phyloP scores from a whole-genome alignment of 2,329 filamentous ascomycete genomes.

The Aspergillus fructus region DNA sequence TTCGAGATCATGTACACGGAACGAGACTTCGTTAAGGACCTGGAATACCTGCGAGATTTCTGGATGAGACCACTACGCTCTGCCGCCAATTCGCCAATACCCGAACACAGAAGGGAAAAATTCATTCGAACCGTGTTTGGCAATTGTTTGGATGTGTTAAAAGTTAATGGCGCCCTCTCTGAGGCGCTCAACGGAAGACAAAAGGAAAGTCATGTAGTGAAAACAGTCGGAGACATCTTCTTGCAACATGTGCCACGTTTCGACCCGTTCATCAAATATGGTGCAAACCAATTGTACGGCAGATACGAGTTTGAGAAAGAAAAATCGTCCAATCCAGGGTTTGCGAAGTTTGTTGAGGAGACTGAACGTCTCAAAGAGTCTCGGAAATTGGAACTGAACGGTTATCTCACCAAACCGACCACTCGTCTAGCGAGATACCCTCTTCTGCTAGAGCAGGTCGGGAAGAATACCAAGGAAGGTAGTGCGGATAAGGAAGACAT shows the following conservation, averaged over 20 bases:
- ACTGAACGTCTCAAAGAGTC: conserved; percentile 96
- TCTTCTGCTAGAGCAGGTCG: conserved; percentile 82
- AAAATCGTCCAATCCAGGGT: conserved; percentile 78
- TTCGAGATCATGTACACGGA: conserved; percentile 99
- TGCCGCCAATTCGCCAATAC: conserved; percentile 77
- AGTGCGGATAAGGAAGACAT: conserved; percentile 90
- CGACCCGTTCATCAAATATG: conserved; percentile 93
- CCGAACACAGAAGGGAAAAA: conserved; percentile 79
- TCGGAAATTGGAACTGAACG: conserved; percentile 92
- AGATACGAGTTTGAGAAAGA: conserved; percentile 99
- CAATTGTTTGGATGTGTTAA: conserved; percentile 92
- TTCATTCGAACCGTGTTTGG: conserved; percentile 94
- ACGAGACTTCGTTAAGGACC: conserved; percentile 96
- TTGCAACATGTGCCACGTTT: conserved; percentile 88
- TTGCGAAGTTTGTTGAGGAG: conserved; percentile 91
- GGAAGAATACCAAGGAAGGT: conserved; percentile 86
- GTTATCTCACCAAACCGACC: conserved; percentile 95
- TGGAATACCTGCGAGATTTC: conserved; percentile 96
- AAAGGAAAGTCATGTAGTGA: conserved; percentile 84
- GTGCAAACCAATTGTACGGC: conserved; percentile 90
- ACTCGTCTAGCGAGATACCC: conserved; percentile 94
- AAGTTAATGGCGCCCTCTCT: conserved; percentile 84
- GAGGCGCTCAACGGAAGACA: conserved; percentile 86
- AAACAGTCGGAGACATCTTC: conserved; percentile 91
- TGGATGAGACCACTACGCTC: conserved; percentile 93